Evolutionary conservation across 1,284 basidiomycete species (phyloP), one percentile per base, ranked within the genome.

Genomic region (Sporisorium reilianum): DNA sequence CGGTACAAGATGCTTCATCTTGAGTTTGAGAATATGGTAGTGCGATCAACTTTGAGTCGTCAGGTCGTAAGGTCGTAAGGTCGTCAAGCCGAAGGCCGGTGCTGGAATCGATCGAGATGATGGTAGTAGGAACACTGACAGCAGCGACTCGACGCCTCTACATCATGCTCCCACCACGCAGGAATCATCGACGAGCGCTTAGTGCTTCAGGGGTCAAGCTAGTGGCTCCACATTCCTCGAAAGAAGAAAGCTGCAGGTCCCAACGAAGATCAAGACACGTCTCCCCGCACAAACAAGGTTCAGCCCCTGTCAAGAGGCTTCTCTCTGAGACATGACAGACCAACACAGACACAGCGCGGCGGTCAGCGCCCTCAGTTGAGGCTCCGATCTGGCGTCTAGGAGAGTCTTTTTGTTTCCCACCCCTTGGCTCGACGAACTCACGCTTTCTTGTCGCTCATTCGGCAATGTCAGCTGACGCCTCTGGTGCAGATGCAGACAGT

Each of bases 271-370:
- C n/a, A n/a, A n/a, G n/a, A n/a, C n/a, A n/a, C n/a, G n/a, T n/a
- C 23, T 10, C 16, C 14, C 16, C 23, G 22, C 50, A 40, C 22
- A n/a, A 10, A 20, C 9, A 30, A 20, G n/a, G 5, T 26, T 26
- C 36, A 40, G 23, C 50, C 50, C 50, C 50, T 52, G 50, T 52
- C 36, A n/a, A 38, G n/a, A n/a, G n/a, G 36, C 50, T 52, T 50
- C 20, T 50, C 12, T 16, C 46, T 18, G 23, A 48, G 18, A 48
- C 46, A 20, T 3, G 3, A 23, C 41, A 25, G 44, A 28, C 1
- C 28, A 30, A 30, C 18, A 30, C 45, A 28, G 28, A 48, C 25
- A 40, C 18, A n/a, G n/a, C 9, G 46, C 46, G 18, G 18, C 10
- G 46, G 14, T 26, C 26, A n/a, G 22, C 46, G 46, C 28, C 46